A percentile compares a stretch with the other conserved stretches of the same genome.
Evolutionary conservation across 495 filamentous ascomycete species (phyloP).

Genomic region (Talaromyces borbonicus): DNA sequence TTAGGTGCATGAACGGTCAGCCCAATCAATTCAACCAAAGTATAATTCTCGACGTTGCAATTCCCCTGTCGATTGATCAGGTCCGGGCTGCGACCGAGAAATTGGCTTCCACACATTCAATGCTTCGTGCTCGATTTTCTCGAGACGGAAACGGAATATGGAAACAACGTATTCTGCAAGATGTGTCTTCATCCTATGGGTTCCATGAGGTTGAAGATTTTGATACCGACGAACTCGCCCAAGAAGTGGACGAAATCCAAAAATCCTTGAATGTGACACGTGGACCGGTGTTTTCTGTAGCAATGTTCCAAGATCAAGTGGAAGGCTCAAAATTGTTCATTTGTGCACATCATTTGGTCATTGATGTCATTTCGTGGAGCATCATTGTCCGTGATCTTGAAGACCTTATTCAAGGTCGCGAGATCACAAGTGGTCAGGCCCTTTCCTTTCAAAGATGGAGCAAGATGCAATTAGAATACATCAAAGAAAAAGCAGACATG

Average conservation of each 20-base stretch:
- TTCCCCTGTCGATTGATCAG: conserved; percentile 26
- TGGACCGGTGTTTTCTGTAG: conserved; percentile 36
- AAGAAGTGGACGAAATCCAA: conserved; percentile 11
- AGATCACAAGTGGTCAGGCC: background rate
- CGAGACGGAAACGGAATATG: conserved; percentile 14
- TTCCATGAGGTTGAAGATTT: conserved; percentile 9
- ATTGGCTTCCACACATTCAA: conserved; percentile 45
- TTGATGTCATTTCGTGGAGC: conserved; percentile 51
- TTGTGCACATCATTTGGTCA: conserved; percentile 46
- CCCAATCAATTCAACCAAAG: conserved; percentile 19
- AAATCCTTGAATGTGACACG: conserved; percentile 15
- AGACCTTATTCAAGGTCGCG: conserved; percentile 30
- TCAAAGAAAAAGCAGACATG: conserved; percentile 14
- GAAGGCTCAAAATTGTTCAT: conserved; percentile 13
- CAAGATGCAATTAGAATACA: conserved; percentile 22
- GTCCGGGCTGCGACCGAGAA: conserved; percentile 37
- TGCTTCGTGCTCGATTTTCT: conserved; percentile 50
- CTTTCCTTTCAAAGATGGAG: conserved; percentile 20
- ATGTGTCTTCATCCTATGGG: conserved; percentile 4
- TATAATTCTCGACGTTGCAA: conserved; percentile 16
- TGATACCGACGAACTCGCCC: conserved; percentile 6
- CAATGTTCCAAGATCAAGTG: conserved; percentile 21
- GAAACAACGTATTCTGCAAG: conserved; percentile 11
- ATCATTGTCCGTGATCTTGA: conserved; percentile 50
- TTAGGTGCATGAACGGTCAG: conserved; percentile 22